Conservation (phyloP, 768 basidiomycete species). For the Lactifluus subvellereus region DNA sequence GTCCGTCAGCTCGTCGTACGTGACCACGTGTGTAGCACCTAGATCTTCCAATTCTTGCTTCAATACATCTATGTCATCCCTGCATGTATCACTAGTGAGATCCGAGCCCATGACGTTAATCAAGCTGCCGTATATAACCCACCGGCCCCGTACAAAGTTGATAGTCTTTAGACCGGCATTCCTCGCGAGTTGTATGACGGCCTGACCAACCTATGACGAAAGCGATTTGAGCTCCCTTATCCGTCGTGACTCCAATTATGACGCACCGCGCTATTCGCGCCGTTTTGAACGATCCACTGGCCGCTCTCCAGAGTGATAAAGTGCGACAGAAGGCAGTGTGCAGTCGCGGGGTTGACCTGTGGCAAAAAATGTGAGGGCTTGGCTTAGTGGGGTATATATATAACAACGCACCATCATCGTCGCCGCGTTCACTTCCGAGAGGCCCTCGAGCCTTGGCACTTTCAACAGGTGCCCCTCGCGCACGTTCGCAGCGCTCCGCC, state of each 20-base stretch:
- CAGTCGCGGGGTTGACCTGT: slow-evolving; percentile 79
- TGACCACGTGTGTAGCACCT: slow-evolving; percentile 72
- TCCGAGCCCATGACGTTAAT: not conserved
- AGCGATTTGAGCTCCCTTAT: not conserved
- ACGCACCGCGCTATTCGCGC: slow-evolving; percentile 75
- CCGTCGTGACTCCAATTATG: not conserved
- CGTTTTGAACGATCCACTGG: slow-evolving; percentile 84
- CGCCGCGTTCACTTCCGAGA: slow-evolving; percentile 64
- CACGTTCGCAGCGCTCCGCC: slow-evolving; percentile 56
- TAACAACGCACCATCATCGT: slow-evolving; percentile 55
- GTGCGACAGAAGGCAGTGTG: slow-evolving; percentile 73
- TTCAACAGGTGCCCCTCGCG: slow-evolving; percentile 51
- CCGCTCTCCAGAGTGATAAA: slow-evolving; percentile 59
- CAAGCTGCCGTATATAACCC: slow-evolving; percentile 18
- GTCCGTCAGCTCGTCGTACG: slow-evolving; percentile 68
- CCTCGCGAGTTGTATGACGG: slow-evolving; percentile 81
- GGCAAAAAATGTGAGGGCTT: not conserved
- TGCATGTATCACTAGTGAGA: slow-evolving; percentile 26
- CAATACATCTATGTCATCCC: slow-evolving; percentile 48
- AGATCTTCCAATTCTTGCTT: slow-evolving; percentile 47
- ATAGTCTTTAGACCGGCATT: slow-evolving; percentile 66
- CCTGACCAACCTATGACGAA: slow-evolving; percentile 62
- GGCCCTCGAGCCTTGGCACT: slow-evolving; percentile 41
- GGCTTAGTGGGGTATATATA: not conserved
- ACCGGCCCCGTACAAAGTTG: slow-evolving; percentile 76